Evolutionary conservation across 495 filamentous ascomycete genomes (phyloP).

Genomic region (Aspergillus mulundensis): DNA sequence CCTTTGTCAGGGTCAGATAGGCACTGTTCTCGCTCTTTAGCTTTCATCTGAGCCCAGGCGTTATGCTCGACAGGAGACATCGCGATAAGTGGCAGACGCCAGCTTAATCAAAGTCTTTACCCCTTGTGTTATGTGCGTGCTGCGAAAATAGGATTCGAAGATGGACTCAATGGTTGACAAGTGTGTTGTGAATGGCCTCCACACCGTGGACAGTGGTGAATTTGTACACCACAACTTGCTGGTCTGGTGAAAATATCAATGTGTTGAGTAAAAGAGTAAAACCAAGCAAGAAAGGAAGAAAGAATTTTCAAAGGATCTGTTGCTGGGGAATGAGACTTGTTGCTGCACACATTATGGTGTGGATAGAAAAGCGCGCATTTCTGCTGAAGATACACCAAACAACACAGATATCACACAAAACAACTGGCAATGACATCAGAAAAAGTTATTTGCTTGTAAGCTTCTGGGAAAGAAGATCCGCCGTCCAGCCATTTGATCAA

Average conservation of each 20-base stretch:
- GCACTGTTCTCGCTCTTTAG: slow-evolving; percentile 11
- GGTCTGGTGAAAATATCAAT: not conserved
- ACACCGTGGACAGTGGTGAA: no score
- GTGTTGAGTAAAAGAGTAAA: not conserved
- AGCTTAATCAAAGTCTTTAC: not conserved
- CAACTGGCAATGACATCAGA: not conserved
- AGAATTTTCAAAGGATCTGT: not conserved
- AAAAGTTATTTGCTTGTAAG: not conserved
- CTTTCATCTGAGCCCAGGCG: slow-evolving; percentile 29
- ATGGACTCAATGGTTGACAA: not conserved
- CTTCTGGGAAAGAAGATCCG: not conserved
- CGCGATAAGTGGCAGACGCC: not conserved
- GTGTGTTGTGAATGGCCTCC: not conserved
- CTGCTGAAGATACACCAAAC: not conserved
- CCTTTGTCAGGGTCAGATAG: slow-evolving; percentile 2
- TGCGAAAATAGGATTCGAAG: not conserved
- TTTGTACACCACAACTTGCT: not conserved
- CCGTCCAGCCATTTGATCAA: not conserved
- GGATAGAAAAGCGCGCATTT: not conserved
- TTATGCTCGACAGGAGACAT: slow-evolving; percentile 25
- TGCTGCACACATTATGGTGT: not conserved
- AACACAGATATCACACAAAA: not conserved
- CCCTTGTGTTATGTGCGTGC: not conserved
- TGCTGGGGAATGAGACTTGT: not conserved
- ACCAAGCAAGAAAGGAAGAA: not conserved